Conservation (phyloP, 768 basidiomycete genomes). For the Phylloporus sp. region DNA sequence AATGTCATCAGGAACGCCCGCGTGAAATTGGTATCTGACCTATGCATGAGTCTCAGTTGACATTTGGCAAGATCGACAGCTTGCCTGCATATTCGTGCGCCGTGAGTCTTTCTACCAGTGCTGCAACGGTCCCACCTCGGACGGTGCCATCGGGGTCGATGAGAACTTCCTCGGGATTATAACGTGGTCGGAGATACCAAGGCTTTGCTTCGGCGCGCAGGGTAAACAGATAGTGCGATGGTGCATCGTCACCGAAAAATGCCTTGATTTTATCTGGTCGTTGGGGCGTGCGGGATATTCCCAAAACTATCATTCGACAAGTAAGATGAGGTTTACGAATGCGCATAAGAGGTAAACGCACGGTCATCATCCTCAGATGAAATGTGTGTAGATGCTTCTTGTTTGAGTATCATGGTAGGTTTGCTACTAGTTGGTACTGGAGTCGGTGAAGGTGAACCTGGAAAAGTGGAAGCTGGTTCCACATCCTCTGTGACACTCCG, state of each 20-base stretch:
- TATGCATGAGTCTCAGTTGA: conserved; percentile 1
- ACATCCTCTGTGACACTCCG: conserved; percentile 10
- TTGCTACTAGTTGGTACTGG: conserved; percentile 13
- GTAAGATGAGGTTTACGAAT: neutral
- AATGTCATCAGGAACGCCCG: conserved; percentile 68
- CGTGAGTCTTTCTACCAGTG: conserved; percentile 63
- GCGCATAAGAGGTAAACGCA: neutral
- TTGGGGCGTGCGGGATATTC: conserved; percentile 13
- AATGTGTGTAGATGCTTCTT: neutral
- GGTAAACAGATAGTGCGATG: conserved; percentile 39
- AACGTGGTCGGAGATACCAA: conserved; percentile 58
- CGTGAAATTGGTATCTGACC: conserved; percentile 50
- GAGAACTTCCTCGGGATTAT: conserved; percentile 53
- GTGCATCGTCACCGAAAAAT: conserved; percentile 51
- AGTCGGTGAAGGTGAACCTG: conserved; percentile 4
- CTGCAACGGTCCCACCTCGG: conserved; percentile 56
- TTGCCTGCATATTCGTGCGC: conserved; percentile 58
- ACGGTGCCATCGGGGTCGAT: conserved; percentile 62
- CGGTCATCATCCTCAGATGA: conserved; percentile 19
- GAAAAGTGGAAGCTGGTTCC: neutral
- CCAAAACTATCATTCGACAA: conserved; percentile 12
- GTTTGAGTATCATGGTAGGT: neutral
- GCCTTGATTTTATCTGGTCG: conserved; percentile 42
- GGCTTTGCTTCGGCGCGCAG: conserved; percentile 44
- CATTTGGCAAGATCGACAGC: conserved; percentile 13